Base-by-base conservation (phyloP, 2,329 filamentous ascomycete species). In the Fusarium musae region DNA sequence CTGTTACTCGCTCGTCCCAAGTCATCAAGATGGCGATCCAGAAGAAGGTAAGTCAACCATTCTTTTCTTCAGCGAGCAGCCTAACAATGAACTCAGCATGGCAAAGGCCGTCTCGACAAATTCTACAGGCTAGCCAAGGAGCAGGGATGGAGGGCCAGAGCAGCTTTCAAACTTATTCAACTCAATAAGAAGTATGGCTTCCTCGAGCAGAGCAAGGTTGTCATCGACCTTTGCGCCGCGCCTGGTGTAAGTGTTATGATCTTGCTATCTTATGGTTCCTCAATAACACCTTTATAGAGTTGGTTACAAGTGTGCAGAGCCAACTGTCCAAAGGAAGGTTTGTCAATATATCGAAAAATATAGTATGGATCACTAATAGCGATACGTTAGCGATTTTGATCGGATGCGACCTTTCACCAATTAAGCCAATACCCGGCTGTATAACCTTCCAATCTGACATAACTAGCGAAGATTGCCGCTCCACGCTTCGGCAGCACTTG, bases 161-260 rank as follows among this genome's bases (percentile, higher is more conserved):
- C 96, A 77, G 95, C 96, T 63, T 98, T 98, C 89, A 99, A 99
- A 86, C 86, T 99, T 78, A 96, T 99, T 77, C 96, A 99, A 83
- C 87, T 99, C 78, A 99, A 99, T 86, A 98, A 98, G 85, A 98
- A 98, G 82, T 99, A 97, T 92, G 93, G 94, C 76, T 99, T 99
- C 84, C 87, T 99, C 77, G 95, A 98, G 83, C 96, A 97, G 87
- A 97, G 94, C 84, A 97, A 94, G 86, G 96, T 98, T 78, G 87
- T 98, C 70, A 88, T 99, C 82, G 97, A 99, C 92, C 93, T 99
- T 81, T 99, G 96, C 85, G 96, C 96, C 75, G 96, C 96, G 26
- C 96, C 96, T 37, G 96, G 96, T 83, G 34, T 36, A 17, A 36
- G 34, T 34, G 4, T 13, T 32, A 32, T 11, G 30, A 32, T 32